Evolutionary conservation across 2,329 filamentous ascomycete genomes (phyloP).

Genomic region (Pseudogymnoascus sp.): DNA sequence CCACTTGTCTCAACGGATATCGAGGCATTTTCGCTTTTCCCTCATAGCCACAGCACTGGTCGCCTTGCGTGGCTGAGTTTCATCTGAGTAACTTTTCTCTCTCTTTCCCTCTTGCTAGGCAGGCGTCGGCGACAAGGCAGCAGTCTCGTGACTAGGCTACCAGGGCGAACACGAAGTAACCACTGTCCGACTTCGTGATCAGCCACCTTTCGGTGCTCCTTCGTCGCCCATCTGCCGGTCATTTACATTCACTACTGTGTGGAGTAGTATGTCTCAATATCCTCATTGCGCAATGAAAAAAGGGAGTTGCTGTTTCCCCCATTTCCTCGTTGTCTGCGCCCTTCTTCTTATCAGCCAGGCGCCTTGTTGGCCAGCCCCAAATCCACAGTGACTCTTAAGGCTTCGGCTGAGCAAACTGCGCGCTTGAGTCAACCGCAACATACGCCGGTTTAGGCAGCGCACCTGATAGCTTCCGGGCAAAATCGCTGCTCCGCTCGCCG

Average conservation of each 20-base stretch:
- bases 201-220: neutral
- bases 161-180: neutral
- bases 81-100: neutral
- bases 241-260: neutral
- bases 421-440: constrained; percentile 5
- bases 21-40: constrained; percentile 1
- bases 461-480: constrained; percentile 2
- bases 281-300: neutral
- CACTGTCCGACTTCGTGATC: neutral
- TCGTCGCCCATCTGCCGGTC: neutral
- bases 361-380: neutral
- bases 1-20: neutral
- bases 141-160: constrained; percentile 7
- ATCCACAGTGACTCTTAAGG: constrained; percentile 5
- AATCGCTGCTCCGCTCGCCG: neutral
- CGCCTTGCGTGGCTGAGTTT: constrained; percentile 1
- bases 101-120: neutral
- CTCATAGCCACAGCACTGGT: neutral
- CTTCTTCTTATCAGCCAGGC: neutral
- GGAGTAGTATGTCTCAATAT: neutral
- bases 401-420: constrained; percentile 3
- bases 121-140: neutral
- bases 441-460: constrained; percentile 4
- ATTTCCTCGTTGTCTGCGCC: neutral
- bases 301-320: neutral